Conservation (phyloP, 768 basidiomycete species). For the Pleurotus djamor region DNA sequence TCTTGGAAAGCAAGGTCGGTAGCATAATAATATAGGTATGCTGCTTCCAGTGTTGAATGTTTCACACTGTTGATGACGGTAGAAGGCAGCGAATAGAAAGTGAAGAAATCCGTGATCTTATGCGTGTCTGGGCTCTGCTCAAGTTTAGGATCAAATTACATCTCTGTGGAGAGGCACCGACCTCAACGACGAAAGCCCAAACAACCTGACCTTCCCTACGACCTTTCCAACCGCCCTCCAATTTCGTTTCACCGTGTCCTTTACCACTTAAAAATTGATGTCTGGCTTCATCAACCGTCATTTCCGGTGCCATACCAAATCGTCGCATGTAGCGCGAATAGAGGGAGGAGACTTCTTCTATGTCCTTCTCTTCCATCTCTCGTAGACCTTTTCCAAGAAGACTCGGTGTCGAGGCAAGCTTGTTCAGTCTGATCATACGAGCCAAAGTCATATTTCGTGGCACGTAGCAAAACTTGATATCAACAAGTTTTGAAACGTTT, state of each 20-base stretch:
- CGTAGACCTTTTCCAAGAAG: slow-evolving; percentile 56
- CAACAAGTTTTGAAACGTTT: slow-evolving; percentile 90
- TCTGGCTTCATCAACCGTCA: slow-evolving; percentile 72
- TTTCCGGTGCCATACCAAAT: slow-evolving; percentile 79
- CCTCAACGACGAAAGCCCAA: slow-evolving; percentile 97
- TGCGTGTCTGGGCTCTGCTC: slow-evolving; percentile 78
- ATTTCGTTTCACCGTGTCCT: slow-evolving; percentile 54
- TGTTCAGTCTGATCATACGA: slow-evolving; percentile 80
- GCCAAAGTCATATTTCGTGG: slow-evolving; percentile 88
- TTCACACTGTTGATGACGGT: slow-evolving; percentile 81
- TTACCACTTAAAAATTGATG: slow-evolving; percentile 90
- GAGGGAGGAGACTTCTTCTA: slow-evolving; percentile 67
- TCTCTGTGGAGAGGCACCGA: slow-evolving; percentile 21
- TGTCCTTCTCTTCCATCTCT: slow-evolving; percentile 84
- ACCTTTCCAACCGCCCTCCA: slow-evolving; percentile 48
- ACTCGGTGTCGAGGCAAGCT: slow-evolving; percentile 48
- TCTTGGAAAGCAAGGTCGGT: slow-evolving; percentile 69
- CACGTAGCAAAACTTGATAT: slow-evolving; percentile 85
- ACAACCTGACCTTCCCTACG: slow-evolving; percentile 71
- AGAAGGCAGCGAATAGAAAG: slow-evolving; percentile 96
- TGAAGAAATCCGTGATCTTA: slow-evolving; percentile 92
- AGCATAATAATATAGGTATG: slow-evolving; percentile 96
- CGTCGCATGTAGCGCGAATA: slow-evolving; percentile 78
- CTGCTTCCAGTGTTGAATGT: slow-evolving; percentile 79
- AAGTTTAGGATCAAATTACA: neutral